phyloP scores from a whole-genome alignment of 1,139 yeast genomes.

The Blastobotrys raffinosifermentans region DNA sequence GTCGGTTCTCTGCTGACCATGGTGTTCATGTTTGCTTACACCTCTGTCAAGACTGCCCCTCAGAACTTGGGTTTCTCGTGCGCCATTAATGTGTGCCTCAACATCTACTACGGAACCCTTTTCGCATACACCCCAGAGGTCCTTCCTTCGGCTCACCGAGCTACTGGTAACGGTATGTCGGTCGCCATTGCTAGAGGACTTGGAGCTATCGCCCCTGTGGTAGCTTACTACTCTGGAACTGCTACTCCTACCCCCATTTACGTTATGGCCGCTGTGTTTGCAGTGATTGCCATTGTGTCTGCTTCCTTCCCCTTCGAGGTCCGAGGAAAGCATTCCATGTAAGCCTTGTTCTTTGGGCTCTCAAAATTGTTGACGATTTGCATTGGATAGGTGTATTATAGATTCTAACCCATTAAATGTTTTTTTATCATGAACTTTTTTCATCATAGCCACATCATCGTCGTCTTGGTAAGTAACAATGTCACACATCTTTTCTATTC shows the following conservation, averaged over 20 bases:
- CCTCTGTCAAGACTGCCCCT: constrained; percentile 45
- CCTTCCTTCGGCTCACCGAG: constrained; percentile 49
- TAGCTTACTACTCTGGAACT: constrained; percentile 43
- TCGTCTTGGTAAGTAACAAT: too few species aligned
- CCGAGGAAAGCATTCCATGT: constrained; percentile 21
- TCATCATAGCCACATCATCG: too few species aligned
- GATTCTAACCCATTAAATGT: too few species aligned
- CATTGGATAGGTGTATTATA: too few species aligned
- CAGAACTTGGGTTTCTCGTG: constrained; percentile 51
- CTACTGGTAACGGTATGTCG: constrained; percentile 51
- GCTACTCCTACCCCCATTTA: constrained; percentile 48
- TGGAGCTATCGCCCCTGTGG: constrained; percentile 48
- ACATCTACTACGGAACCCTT: constrained; percentile 49
- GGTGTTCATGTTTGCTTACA: constrained; percentile 55
- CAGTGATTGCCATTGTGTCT: constrained; percentile 40
- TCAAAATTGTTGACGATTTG: too few species aligned
- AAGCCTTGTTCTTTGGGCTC: too few species aligned
- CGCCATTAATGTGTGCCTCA: constrained; percentile 45
- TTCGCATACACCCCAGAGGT: constrained; percentile 59
- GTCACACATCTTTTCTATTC: too few species aligned
- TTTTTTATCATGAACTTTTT: too few species aligned
- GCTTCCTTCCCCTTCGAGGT: constrained; percentile 44
- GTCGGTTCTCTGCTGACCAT: constrained; percentile 51
- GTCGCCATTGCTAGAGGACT: constrained; percentile 44
- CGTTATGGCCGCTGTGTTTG: constrained; percentile 52